A percentile compares a stretch with the other conserved stretches of the same genome.
Evolutionary conservation across 1,284 basidiomycete species (phyloP).

Genomic region (Inonotus obliquus): DNA sequence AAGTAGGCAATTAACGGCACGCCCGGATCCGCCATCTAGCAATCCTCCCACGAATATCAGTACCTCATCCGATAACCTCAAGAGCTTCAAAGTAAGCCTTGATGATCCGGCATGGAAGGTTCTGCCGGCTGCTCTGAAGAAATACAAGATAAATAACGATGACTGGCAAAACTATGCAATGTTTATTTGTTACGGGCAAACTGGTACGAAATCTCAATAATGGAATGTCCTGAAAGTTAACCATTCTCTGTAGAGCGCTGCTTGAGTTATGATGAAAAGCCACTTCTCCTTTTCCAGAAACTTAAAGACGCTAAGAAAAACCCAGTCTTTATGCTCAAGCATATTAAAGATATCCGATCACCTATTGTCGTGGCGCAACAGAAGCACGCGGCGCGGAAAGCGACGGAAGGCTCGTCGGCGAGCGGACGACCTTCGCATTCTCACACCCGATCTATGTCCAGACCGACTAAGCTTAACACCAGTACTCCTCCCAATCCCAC

Average conservation of each 20-base stretch:
- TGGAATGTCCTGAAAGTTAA: neutral
- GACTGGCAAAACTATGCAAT: slow-evolving; percentile 99
- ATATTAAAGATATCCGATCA: slow-evolving; percentile 96
- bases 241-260: slow-evolving; percentile 72
- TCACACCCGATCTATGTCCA: slow-evolving; percentile 14
- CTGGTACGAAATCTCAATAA: slow-evolving; percentile 46
- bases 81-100: slow-evolving; percentile 86
- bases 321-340: slow-evolving; percentile 98
- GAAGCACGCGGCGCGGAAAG: slow-evolving; percentile 84
- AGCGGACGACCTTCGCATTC: slow-evolving; percentile 20
- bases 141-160: slow-evolving; percentile 98
- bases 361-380: slow-evolving; percentile 93
- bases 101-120: slow-evolving; percentile 99
- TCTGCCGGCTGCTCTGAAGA: slow-evolving; percentile 94
- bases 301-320: slow-evolving; percentile 97
- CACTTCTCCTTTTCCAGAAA: slow-evolving; percentile 92
- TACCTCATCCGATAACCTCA: slow-evolving; percentile 65
- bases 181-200: slow-evolving; percentile 95
- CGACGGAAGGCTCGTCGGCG: slow-evolving; percentile 37
- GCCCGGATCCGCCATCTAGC: slow-evolving; percentile 19
- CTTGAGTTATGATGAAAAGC: slow-evolving; percentile 97
- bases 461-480: slow-evolving; percentile 22
- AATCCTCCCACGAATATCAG: slow-evolving; percentile 21
- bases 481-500: slow-evolving; percentile 41
- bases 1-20: slow-evolving; percentile 27